Evolutionary conservation across 2,329 filamentous ascomycete genomes (phyloP), one percentile per base, ranked within the genome.

Genomic region (Neofusicoccum ribis): DNA sequence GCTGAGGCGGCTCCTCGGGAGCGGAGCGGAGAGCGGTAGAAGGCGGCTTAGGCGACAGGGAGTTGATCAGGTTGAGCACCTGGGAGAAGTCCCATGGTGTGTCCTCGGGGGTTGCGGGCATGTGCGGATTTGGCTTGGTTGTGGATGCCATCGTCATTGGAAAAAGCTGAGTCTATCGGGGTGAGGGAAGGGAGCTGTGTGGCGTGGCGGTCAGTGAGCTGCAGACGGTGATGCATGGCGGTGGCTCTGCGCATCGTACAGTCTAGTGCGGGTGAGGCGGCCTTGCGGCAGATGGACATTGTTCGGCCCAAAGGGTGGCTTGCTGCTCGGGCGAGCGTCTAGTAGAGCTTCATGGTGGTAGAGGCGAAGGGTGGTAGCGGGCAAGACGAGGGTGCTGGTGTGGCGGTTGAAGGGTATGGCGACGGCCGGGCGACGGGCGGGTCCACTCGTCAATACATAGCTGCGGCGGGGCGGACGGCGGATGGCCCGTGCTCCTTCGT

Each of bases 11-110:
- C 50, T 51, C 51, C 47, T 44, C 15, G 51, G 66, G 43, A 56
- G 43, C 17, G 11, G 41, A 46, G 12, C 41, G 37, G 15, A 31
- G n/a, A 6, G 50, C 46, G 37, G 50, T 11, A 12, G 63, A 27
- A 8, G 36, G 39, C 12, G 59, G 37, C 2, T 43, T 58, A 34
- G 50, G 43, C 39, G 69, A 66, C 34, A 75, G 69, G 27, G 70
- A 71, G 65, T 75, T 74, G 69, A 81, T 75, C 43, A 83, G 74
- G 43, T 80, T 75, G 63, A 81, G 73, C 44, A 78, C 80, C n/a
- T 79, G 74, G 65, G 79, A 76, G 63, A 83, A 79, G 70, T 81
- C 79, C 81, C 81, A 83, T 49, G 77, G 73, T 64, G 75, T 76
- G 62, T 75, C 72, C 51, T 72, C 66, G 15, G 75, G 73, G 65